These are phyloP conservation scores for Nemania sp. DNA, from an alignment of 2,329 filamentous ascomycete genomes.

Conservation along the genomic window DNA sequence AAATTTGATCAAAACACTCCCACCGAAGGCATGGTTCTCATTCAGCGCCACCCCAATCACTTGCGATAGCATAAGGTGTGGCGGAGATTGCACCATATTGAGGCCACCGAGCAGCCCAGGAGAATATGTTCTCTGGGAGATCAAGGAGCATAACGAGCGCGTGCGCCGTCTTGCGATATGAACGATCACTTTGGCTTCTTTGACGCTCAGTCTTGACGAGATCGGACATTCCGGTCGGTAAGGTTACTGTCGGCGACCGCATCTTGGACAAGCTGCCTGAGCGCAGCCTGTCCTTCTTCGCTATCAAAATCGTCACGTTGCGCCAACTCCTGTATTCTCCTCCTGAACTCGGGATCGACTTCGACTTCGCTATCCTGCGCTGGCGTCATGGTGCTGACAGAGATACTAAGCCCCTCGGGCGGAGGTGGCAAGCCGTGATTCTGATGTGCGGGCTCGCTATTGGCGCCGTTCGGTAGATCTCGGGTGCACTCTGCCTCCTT, in stretches of 20 bases:
- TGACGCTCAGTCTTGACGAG: constrained; percentile 55
- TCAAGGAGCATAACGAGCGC: constrained; percentile 49
- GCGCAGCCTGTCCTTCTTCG: constrained; percentile 75
- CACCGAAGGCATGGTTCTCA: constrained; percentile 57
- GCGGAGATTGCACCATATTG: constrained; percentile 57
- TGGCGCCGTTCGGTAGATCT: constrained; percentile 34
- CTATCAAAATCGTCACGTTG: constrained; percentile 81
- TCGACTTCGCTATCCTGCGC: constrained; percentile 61
- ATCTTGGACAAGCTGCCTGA: constrained; percentile 79
- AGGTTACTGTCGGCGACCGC: constrained; percentile 70
- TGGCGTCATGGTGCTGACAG: constrained; percentile 73
- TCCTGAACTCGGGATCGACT: constrained; percentile 79
- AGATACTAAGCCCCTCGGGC: constrained; percentile 77
- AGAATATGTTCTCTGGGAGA: constrained; percentile 65
- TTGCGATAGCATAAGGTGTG: constrained; percentile 47
- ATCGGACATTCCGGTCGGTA: constrained; percentile 66
- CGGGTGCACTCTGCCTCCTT: constrained; percentile 38
- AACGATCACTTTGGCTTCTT: constrained; percentile 26
- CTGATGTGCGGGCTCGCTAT: constrained; percentile 39
- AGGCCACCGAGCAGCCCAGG: constrained; percentile 52
- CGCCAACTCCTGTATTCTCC: constrained; percentile 87
- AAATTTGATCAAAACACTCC: constrained; percentile 48
- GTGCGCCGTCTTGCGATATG: neutral
- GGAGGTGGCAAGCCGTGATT: constrained; percentile 57
- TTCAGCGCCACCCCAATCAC: constrained; percentile 57